phyloP scores from a whole-genome alignment of 768 basidiomycete species.

The Fomitopsis serialis region DNA sequence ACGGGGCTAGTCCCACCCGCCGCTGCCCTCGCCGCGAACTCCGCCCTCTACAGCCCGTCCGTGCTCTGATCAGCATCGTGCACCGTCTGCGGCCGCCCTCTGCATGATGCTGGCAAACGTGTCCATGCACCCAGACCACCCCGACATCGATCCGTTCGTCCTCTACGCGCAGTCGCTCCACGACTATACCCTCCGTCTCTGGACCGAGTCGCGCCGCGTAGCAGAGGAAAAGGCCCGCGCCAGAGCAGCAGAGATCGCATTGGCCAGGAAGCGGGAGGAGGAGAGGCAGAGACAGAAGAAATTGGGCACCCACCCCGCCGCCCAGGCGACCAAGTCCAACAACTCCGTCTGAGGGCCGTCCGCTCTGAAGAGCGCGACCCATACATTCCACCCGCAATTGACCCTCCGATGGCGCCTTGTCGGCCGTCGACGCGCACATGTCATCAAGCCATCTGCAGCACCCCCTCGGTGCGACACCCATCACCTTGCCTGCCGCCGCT shows the following conservation, averaged over 20 bases:
- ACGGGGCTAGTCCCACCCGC: neutral
- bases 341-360: neutral
- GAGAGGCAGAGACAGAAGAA: conserved; percentile 5
- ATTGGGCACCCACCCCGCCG: neutral
- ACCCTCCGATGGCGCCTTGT: neutral
- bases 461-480: no score
- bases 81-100: neutral
- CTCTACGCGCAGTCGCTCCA: conserved; percentile 62
- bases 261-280: conserved; percentile 9
- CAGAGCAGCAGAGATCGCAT: conserved; percentile 9
- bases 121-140: conserved; percentile 3
- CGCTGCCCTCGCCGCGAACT: neutral
- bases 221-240: conserved; percentile 41
- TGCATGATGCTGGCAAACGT: neutral
- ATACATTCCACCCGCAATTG: neutral
- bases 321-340: neutral
- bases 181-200: conserved; percentile 60
- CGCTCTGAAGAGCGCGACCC: neutral
- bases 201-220: conserved; percentile 59
- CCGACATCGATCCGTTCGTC: conserved; percentile 28
- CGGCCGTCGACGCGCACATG: neutral
- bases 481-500: no score
- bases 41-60: neutral
- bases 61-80: neutral
- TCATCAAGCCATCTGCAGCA: no score